Conservation (phyloP, 2,329 filamentous ascomycete genomes). For the Alternaria consortialis region DNA sequence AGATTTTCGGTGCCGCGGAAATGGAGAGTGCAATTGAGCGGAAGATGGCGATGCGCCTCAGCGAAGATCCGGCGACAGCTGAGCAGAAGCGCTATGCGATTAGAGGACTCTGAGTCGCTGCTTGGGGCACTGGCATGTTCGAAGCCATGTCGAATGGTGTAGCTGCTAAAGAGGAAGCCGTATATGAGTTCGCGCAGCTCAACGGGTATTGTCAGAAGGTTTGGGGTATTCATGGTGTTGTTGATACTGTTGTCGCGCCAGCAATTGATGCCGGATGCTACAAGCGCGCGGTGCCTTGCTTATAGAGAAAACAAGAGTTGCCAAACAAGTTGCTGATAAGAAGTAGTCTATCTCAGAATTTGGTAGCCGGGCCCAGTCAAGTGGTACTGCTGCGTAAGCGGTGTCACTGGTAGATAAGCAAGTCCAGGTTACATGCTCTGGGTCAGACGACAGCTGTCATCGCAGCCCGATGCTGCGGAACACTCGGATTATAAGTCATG, state of each 20-base stretch:
- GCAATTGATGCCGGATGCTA: slow-evolving; percentile 10
- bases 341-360: slow-evolving; percentile 4
- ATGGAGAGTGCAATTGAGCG: slow-evolving; percentile 41
- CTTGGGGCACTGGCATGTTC: slow-evolving; percentile 18
- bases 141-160: slow-evolving; percentile 43
- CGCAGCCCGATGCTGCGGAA: slow-evolving; percentile 7
- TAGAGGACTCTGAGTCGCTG: slow-evolving; percentile 15
- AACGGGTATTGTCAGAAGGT: slow-evolving; percentile 42
- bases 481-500: slow-evolving; percentile 13
- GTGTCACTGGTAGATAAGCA: slow-evolving; percentile 6
- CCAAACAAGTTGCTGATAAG: slow-evolving; percentile 5
- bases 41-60: slow-evolving; percentile 47
- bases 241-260: slow-evolving; percentile 12
- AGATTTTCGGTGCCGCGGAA: slow-evolving; percentile 48
- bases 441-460: slow-evolving; percentile 10
- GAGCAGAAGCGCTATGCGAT: slow-evolving; percentile 43
- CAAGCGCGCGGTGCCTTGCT: slow-evolving; percentile 8
- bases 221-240: slow-evolving; percentile 27
- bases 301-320: slow-evolving; percentile 1
- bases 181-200: slow-evolving; percentile 49
- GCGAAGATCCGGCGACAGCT: slow-evolving; percentile 41
- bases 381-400: slow-evolving; percentile 3
- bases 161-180: slow-evolving; percentile 42
- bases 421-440: slow-evolving; percentile 4
- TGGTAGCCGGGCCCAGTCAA: not conserved